These are phyloP conservation scores for Blakeslea trispora DNA, from an alignment of 371 early-diverging fungal genomes.

Conservation along the genomic window DNA sequence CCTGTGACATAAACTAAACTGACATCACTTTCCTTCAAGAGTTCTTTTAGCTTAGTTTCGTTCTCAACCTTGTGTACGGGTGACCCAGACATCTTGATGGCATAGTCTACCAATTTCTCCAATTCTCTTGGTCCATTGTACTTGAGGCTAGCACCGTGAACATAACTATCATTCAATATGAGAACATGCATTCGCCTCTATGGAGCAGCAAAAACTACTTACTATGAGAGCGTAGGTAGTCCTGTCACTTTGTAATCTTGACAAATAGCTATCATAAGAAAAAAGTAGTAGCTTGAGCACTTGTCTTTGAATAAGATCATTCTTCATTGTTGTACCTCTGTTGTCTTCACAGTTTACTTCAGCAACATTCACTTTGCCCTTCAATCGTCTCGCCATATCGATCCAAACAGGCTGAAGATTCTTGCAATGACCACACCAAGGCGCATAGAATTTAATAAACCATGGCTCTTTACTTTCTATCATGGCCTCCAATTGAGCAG, in stretches of 20 bases:
- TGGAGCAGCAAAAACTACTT: slow-evolving; percentile 25
- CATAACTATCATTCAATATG: slow-evolving; percentile 18
- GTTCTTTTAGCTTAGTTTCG: slow-evolving; percentile 6
- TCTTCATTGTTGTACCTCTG: too few relatives aligned
- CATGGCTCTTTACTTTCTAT: slow-evolving; percentile 41
- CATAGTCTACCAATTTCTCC: slow-evolving; percentile 49
- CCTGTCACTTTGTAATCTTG: slow-evolving; percentile 64
- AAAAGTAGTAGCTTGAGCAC: too few relatives aligned
- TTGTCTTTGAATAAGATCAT: too few relatives aligned
- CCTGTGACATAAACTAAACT: slow-evolving; percentile 24
- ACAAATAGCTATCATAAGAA: slow-evolving; percentile 58
- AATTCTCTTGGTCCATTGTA: slow-evolving; percentile 55
- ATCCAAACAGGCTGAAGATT: slow-evolving; percentile 76
- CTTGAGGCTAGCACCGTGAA: slow-evolving; percentile 46
- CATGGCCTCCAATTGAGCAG: slow-evolving; percentile 9
- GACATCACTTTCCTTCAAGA: slow-evolving; percentile 20
- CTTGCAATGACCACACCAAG: slow-evolving; percentile 92
- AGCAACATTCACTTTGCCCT: slow-evolving; percentile 71
- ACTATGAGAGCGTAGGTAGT: slow-evolving; percentile 78
- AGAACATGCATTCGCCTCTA: too few relatives aligned
- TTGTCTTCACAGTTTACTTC: slow-evolving; percentile 80
- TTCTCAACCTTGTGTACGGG: slow-evolving; percentile 14
- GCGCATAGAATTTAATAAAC: slow-evolving; percentile 84
- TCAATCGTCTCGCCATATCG: slow-evolving; percentile 59
- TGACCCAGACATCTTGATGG: slow-evolving; percentile 27